These are phyloP conservation scores for Hansenula lynferdii DNA, from an alignment of 1,139 yeast species.

Conservation along the genomic window DNA sequence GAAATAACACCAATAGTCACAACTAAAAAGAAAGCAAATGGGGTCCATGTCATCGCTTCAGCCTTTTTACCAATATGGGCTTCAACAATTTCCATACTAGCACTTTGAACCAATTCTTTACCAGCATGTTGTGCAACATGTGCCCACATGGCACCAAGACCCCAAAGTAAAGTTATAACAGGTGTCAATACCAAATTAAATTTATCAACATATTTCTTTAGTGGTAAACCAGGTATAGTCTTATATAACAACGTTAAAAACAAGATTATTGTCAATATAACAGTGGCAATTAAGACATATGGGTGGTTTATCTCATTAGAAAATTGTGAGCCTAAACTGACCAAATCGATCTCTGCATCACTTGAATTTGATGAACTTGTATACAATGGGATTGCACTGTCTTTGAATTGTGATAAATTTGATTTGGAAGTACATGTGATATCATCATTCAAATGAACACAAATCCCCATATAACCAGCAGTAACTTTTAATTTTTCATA, in stretches of 20 bases:
- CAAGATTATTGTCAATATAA: conserved; percentile 39
- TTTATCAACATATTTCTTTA: conserved; percentile 29
- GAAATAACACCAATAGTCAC: conserved; percentile 28
- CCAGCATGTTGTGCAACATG: conserved; percentile 55
- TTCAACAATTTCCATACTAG: conserved; percentile 47
- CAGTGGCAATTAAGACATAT: conserved; percentile 43
- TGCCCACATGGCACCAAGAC: conserved; percentile 64
- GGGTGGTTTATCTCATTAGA: conserved; percentile 47
- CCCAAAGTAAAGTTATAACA: conserved; percentile 49
- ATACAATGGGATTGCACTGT: conserved; percentile 30
- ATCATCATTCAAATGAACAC: conserved; percentile 30
- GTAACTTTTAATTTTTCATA: conserved; percentile 33
- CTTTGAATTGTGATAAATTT: conserved; percentile 23
- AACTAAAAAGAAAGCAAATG: conserved; percentile 42
- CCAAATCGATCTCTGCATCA: conserved; percentile 33
- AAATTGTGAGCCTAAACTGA: conserved; percentile 38
- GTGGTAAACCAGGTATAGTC: conserved; percentile 45
- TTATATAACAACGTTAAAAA: conserved; percentile 39
- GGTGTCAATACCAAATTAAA: conserved; percentile 34
- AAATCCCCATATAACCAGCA: conserved; percentile 49
- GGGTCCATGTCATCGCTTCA: conserved; percentile 56
- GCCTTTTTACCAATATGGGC: conserved; percentile 51
- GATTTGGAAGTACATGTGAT: conserved; percentile 32
- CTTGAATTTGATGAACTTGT: conserved; percentile 24
- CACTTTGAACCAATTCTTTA: conserved; percentile 36